A percentile compares a stretch with the other conserved stretches of the same genome.
phyloP scores from a whole-genome alignment of 176 grass and related monocot species.

The Urochloa ruziziensis region DNA sequence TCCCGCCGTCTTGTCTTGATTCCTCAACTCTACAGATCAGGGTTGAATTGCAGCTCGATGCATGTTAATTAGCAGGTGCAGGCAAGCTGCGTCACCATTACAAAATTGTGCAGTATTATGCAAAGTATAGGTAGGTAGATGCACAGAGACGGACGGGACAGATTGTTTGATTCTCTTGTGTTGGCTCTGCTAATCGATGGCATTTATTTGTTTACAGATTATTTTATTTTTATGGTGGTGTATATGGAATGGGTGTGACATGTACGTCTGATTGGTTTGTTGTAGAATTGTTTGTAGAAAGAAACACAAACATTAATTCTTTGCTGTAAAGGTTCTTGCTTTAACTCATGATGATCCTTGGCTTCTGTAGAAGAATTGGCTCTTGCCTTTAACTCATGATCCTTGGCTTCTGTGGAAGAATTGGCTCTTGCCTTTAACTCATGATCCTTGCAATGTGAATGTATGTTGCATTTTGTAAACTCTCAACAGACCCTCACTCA shows the following conservation, averaged over 20 bases:
- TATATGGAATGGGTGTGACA: not conserved
- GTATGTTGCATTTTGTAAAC: too few species aligned
- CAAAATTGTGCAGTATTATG: not conserved
- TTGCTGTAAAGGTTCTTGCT: not conserved
- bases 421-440: too few species aligned
- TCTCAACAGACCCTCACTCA: too few species aligned
- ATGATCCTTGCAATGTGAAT: too few species aligned
- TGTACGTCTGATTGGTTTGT: not conserved
- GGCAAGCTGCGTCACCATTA: not conserved
- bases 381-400: not conserved
- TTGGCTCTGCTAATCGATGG: not conserved
- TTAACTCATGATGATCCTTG: too few species aligned
- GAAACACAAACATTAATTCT: not conserved
- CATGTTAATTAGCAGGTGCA: not conserved
- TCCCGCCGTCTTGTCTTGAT: constrained; percentile 44
- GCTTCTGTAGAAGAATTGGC: too few species aligned
- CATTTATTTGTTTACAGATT: not conserved
- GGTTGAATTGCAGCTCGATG: not conserved
- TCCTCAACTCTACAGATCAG: too few species aligned
- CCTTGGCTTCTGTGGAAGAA: not conserved
- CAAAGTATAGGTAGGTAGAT: not conserved
- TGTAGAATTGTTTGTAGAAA: not conserved
- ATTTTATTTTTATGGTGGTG: not conserved
- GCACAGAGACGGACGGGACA: not conserved
- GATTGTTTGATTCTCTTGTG: not conserved